Base-by-base conservation (phyloP, 495 filamentous ascomycete species). In the Ramalina intermedia region DNA sequence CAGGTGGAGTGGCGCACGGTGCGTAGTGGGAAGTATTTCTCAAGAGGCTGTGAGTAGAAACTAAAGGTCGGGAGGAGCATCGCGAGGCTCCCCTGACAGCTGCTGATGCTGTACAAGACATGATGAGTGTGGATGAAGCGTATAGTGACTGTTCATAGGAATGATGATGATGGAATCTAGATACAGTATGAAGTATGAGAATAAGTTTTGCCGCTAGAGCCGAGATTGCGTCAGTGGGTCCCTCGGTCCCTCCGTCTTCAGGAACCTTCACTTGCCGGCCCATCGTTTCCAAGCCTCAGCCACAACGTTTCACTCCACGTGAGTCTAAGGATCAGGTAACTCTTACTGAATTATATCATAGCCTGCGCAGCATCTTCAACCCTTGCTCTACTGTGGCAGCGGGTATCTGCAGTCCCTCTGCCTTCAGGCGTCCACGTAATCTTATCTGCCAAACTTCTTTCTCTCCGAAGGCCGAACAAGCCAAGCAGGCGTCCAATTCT, bases 61-160 rank as follows among this genome's bases (percentile, higher is more conserved):
- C 60, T 43, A 80, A 53, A 37, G 59, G 72, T 60, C 67, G 71
- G 11, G 80, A 71, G 61, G 75, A 81, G 52, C 82, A 74, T 56
- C 82, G 75, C 47, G 85, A 82, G 43, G 81, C 82, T 72, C 88
- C 84, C 69, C 85, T 82, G 68, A 86, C 69, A 56, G 79, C 80
- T 61, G 72, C 71, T 40, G 84, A 78, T 55, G 80, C 74, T 64
- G 84, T 71, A 57, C 72, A 77, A 49, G 83, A 77, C 87, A 94
- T 94, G 12, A 2, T 27, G 21, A n/a, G 16, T 2, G 17, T 37
- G 16, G n/a, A 14, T 18, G 13, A 27, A 47, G 16, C 11, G 23
- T 14, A 20, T 35, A 27, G 42, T 23, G 17, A 44, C n/a, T 23
- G 18, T 26, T 16, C n/a, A 44, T n/a, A 13, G 24, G 45, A 24